Base-by-base conservation (phyloP, 345 rosid species). In the Aquilaria yunnanensis region DNA sequence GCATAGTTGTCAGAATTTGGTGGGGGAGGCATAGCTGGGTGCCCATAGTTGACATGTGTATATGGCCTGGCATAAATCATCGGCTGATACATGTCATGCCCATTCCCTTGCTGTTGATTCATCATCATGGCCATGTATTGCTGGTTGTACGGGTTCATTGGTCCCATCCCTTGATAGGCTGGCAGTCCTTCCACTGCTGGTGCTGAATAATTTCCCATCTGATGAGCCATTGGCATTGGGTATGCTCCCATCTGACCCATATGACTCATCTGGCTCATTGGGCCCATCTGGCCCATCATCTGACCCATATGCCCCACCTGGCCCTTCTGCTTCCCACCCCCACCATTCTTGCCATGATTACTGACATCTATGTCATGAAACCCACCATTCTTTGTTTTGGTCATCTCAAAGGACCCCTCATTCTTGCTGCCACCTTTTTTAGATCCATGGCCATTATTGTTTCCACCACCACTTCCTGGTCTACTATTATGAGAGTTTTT, bases 11-110 rank as follows among this genome's bases (percentile, higher is more conserved):
- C 97, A 8, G 77, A 13, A 34, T 74, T 57, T 9, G 73, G 72
- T 0, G 81, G 77, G 0, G 78, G 77, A 4, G 78, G 86, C 85
- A 80, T 77, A 0, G 81, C 76, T 0, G 93, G 87, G 3, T 80
- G 84, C 34, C 86, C 88, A 75, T 88, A 88, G 33, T 70, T 80
- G 3, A 74, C 76, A 0, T 85, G 74, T 0, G 89, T 88, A 3
- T 79, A 69, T 12, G 83, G 96, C 64, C 85, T 54, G 0, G 89
- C 86, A 62, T 90, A 88, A 96, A 83, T 90, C 95, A 84, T 79
- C 0, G 97, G 96, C 14, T 81, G 93, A 62, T 75, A 86, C 90
- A 88, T 90, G 4, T 80, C 97, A 2, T 78, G 80, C 47, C 87
- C 87, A 45, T 79, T 63, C 53, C 66, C 56, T 30, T 70, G 71